Evolutionary conservation across 495 filamentous ascomycete genomes (phyloP).

Genomic region (Daldinia vernicosa): DNA sequence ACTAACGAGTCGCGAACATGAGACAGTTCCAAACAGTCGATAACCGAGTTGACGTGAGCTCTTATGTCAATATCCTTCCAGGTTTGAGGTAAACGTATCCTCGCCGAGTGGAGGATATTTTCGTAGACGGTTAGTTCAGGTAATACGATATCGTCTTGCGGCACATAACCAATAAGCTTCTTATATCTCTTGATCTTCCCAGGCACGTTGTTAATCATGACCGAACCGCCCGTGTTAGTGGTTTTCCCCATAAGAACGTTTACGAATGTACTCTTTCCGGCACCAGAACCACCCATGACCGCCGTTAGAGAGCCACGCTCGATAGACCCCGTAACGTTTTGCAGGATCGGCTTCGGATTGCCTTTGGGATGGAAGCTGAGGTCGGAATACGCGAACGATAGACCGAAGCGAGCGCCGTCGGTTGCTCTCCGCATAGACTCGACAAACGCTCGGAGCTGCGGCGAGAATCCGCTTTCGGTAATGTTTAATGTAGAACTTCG

Average conservation of each 20-base stretch:
- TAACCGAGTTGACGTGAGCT: conserved; percentile 55
- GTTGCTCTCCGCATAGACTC: conserved; percentile 60
- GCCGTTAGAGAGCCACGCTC: conserved; percentile 59
- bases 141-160: conserved; percentile 61
- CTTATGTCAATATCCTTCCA: conserved; percentile 52
- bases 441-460: conserved; percentile 57
- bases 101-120: conserved; percentile 63
- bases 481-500: conserved; percentile 34
- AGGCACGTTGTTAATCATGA: conserved; percentile 59
- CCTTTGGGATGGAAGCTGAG: conserved; percentile 57
- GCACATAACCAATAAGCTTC: conserved; percentile 65
- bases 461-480: conserved; percentile 44
- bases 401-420: conserved; percentile 57
- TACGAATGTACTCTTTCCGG: conserved; percentile 61
- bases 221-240: conserved; percentile 52
- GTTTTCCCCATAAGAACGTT: conserved; percentile 64
- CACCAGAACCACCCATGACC: conserved; percentile 61
- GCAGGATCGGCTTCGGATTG: conserved; percentile 54
- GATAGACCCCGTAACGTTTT: conserved; percentile 61
- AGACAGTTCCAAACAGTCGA: conserved; percentile 56
- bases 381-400: conserved; percentile 59
- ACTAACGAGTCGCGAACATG: conserved; percentile 56
- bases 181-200: conserved; percentile 59
- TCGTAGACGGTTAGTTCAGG: conserved; percentile 62
- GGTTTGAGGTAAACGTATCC: conserved; percentile 55